Base-by-base conservation (phyloP, 495 filamentous ascomycete genomes). In the Penicillium cataractarum region DNA sequence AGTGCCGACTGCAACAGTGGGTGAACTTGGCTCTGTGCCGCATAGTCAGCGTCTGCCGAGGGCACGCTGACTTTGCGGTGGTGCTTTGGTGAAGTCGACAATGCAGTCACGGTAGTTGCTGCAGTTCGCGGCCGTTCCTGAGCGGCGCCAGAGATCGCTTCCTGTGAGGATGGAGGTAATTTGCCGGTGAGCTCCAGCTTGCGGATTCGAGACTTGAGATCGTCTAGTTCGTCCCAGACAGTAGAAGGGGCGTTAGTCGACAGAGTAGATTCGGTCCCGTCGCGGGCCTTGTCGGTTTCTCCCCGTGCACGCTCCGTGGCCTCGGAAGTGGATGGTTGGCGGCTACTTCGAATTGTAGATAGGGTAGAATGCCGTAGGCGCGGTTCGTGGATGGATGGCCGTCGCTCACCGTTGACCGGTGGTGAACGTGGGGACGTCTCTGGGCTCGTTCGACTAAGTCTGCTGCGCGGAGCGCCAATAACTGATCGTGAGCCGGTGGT, bases 181-280 rank as follows among this genome's bases (percentile, higher is more conserved):
- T 92, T 96, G 29, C 93, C 93, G 4, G 92, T 96, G 56, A 94
- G 72, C 71, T 99, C 95, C n/a, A 99, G 83, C 50, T 91, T 91
- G 61, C 90, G 87, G 64, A 99, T 97, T 22, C 96, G 87, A 10
- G 92, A 94, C 71, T 98, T 99, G 13, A 99, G 78, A 57, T 98
- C 96, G 65, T 99, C 95, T 21, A 99, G 77, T 75, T 99, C 95
- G 73, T 99, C 95, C 96, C 96, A 99, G 10, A 99, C 91, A 1
- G 92, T 96, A 2, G 95, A 96, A 22, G 93, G 90, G 9, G 92
- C 92, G 2, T 87, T 92, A 0, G 91, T 92, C 0, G 95, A 98
- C 24, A 88, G 80, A 0, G 91, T 92, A 0, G 93, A 97, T 61
- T 91, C 91, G 3, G 92, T 93, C 33, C 85, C 86, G 64, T 89